Base-by-base conservation (phyloP, 495 filamentous ascomycete species). In the Talaromyces thailandensis region DNA sequence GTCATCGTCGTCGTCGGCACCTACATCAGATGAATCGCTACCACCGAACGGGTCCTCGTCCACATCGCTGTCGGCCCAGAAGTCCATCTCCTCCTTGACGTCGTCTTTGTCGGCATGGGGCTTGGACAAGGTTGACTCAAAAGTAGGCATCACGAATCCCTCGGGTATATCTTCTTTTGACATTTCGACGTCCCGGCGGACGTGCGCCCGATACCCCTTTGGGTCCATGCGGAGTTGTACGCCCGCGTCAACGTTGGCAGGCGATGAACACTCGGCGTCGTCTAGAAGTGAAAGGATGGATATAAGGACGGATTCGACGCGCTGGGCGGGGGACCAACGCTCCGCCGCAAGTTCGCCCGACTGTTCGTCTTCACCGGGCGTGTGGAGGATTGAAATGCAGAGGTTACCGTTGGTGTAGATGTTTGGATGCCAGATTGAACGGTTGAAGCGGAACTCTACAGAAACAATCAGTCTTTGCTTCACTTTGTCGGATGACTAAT, bases 341-440 rank as follows among this genome's bases (percentile, higher is more conserved):
- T 98, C 94, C 1, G 84, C 79, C 23, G 94, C 93, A 18, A 83
- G 74, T 74, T 97, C 94, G 57, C 94, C 94, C 26, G 92, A 96
- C 79, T 90, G 91, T 64, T 88, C 83, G 69, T 97, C 93, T 58
- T 96, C 91, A 63, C 93, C 94, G 1, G 94, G 92, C 9, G 86
- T 79, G 74, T 98, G 93, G 4, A 98, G 84, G 67, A 98, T 98
- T 45, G 93, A 96, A 71, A 98, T 97, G 79, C 94, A 98, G 18
- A 98, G 82, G 60, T 86, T 87, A 66, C 94, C 94, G 72, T 96
- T 89, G 7, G 82, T 72, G 74, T 97, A 96, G 71, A 98, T 86
- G 71, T 98, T 98, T 6, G 94, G 94, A 74, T 98, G 94, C 73
- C 87, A 91, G 52, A 93, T 81, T 24, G 92, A 89, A 8, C 86